Evolutionary conservation across 768 basidiomycete species (phyloP), one percentile per base, ranked within the genome.

Genomic region (Rhodosporidiobolus sp.): DNA sequence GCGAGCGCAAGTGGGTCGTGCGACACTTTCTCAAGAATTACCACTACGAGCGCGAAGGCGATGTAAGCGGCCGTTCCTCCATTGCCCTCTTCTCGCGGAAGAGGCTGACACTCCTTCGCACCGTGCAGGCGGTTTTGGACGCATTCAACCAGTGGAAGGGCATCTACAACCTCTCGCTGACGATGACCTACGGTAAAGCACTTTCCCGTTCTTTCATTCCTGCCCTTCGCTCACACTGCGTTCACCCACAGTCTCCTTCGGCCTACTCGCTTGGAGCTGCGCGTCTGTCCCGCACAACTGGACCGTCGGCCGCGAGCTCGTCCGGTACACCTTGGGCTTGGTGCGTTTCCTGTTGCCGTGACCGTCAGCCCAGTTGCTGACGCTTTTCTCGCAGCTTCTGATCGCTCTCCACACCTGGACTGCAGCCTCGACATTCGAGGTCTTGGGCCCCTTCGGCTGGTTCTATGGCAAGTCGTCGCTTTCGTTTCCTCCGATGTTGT

Each of bases 381-480:
- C n/a, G n/a, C n/a, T n/a, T n/a, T n/a, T n/a, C n/a, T n/a, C n/a
- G n/a, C 77, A 94, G 92, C 82, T 91, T 22, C 84, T 98, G 57
- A 86, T 98, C 60, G 89, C 87, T 1, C 83, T 99, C 54, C 94
- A 99, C 77, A 80, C 91, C 49, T 99, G 96, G 96, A 88, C 92
- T 0, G 89, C 92, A 1, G 84, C 86, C 76, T 93, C 94, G 70
- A 92, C 90, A 0, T 97, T 88, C 81, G 91, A 97, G 79, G 96
- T 92, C 28, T 86, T 98, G 4, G 95, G 96, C 12, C 86, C 91
- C 38, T 97, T 97, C 78, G 96, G 96, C 34, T 99, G 96, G 96
- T 94, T 97, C 83, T 99, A 96, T 77, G 94, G 93, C 32, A 92
- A 95, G 82, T 95, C 95, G 83, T 94, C 94, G 84, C 89, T 94